A percentile compares a stretch with the other conserved stretches of the same genome.
Conservation (phyloP, 257 asterid genomes). For the Nicotiana undulata region DNA sequence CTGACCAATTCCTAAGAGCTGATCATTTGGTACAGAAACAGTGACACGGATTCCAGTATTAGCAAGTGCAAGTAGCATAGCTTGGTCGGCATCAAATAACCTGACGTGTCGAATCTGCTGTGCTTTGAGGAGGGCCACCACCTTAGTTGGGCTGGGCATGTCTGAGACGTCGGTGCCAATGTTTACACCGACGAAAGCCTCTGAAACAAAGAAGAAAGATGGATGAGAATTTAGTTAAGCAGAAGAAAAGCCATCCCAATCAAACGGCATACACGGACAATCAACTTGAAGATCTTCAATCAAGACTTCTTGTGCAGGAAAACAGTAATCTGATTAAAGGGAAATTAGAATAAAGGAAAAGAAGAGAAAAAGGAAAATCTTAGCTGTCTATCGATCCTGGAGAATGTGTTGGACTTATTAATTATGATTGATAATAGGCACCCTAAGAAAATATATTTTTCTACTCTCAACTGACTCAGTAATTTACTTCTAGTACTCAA, state of each 20-base stretch:
- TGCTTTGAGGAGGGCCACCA: conserved; percentile 74
- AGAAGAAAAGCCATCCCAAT: not conserved
- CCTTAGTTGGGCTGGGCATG: conserved; percentile 82
- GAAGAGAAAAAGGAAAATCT: not conserved
- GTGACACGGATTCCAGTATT: conserved; percentile 60
- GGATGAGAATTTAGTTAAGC: not conserved
- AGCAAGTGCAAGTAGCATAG: conserved; percentile 78
- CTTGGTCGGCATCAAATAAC: conserved; percentile 57
- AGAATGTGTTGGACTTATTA: not conserved
- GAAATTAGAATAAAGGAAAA: not conserved
- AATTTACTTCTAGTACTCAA: not conserved
- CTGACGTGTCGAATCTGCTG: conserved; percentile 79
- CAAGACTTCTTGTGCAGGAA: not conserved
- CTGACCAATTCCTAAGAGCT: conserved; percentile 75
- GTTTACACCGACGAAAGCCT: conserved; percentile 73
- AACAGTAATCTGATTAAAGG: not conserved
- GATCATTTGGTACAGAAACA: conserved; percentile 78
- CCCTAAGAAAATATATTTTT: not conserved
- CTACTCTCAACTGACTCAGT: not conserved
- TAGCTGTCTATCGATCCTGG: not conserved
- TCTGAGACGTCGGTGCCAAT: conserved; percentile 73
- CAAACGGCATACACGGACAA: not conserved
- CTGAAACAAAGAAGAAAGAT: conserved; percentile 22
- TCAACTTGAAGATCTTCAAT: not conserved
- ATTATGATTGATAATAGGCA: not conserved